These are phyloP conservation scores for Xylariales sp. DNA, from an alignment of 2,329 filamentous ascomycete species.

Conservation along the genomic window DNA sequence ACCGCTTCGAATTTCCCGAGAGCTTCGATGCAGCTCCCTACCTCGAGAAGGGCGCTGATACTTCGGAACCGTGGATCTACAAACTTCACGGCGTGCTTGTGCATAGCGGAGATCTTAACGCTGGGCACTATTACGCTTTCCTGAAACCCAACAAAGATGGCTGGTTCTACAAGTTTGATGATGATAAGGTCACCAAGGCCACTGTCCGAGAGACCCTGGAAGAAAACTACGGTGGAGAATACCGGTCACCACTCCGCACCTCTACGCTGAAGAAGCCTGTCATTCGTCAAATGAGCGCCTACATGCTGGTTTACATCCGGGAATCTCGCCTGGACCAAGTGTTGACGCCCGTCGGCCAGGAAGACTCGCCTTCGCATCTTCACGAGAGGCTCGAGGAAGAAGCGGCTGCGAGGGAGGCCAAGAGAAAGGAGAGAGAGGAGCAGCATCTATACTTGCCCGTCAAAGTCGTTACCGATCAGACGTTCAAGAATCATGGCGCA, in stretches of 20 bases:
- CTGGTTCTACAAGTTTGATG: slow-evolving; percentile 95
- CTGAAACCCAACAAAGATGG: slow-evolving; percentile 90
- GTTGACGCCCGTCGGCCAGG: slow-evolving; percentile 68
- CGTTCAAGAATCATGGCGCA: slow-evolving; percentile 75
- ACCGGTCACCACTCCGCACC: slow-evolving; percentile 45
- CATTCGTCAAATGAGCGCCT: slow-evolving; percentile 76
- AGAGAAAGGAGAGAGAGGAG: slow-evolving; percentile 85
- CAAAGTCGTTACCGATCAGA: slow-evolving; percentile 74
- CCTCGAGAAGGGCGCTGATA: slow-evolving; percentile 79
- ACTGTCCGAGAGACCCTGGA: slow-evolving; percentile 89
- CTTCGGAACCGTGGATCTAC: slow-evolving; percentile 85
- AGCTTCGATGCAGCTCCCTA: slow-evolving; percentile 81
- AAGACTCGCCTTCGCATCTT: slow-evolving; percentile 78
- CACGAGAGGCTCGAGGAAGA: slow-evolving; percentile 76
- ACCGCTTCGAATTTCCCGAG: slow-evolving; percentile 86
- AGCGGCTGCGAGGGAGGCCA: slow-evolving; percentile 67
- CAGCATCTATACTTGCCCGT: slow-evolving; percentile 88
- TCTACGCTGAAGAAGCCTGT: slow-evolving; percentile 45
- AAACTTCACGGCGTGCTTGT: slow-evolving; percentile 93
- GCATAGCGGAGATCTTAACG: slow-evolving; percentile 93
- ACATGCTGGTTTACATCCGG: slow-evolving; percentile 98
- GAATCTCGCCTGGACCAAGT: slow-evolving; percentile 81
- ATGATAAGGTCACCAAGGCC: slow-evolving; percentile 93
- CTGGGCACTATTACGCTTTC: slow-evolving; percentile 97
- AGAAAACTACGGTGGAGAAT: slow-evolving; percentile 95